These are phyloP conservation scores for Xanthoceras sorbifolium DNA, from an alignment of 345 rosid genomes.

Conservation along the genomic window DNA sequence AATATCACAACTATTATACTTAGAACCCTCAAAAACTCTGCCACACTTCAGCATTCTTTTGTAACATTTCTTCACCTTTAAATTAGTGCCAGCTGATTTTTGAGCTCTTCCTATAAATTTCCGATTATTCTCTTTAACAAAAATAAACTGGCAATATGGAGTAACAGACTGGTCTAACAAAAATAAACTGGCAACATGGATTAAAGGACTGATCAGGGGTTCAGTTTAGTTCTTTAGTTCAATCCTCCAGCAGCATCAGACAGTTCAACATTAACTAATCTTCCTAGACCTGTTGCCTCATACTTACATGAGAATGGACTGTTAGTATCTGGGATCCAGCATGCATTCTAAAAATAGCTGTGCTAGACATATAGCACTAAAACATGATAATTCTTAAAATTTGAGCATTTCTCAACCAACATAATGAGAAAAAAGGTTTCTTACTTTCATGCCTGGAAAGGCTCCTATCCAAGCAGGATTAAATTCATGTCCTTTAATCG, in stretches of 20 bases:
- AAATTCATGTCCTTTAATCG: slow-evolving; percentile 29
- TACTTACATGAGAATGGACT: not conserved
- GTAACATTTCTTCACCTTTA: not conserved
- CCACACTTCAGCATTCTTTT: not conserved
- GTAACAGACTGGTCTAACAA: no score
- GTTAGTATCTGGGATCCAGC: not conserved
- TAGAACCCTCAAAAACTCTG: not conserved
- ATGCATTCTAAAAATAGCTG: not conserved
- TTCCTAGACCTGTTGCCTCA: not conserved
- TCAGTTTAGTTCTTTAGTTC: not conserved
- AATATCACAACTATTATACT: not conserved
- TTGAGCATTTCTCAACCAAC: not conserved
- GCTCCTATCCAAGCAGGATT: slow-evolving; percentile 43
- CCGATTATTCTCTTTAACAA: not conserved
- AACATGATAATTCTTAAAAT: not conserved
- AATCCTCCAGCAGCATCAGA: not conserved
- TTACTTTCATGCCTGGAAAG: slow-evolving; percentile 33
- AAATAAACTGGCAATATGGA: not conserved
- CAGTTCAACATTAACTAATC: not conserved
- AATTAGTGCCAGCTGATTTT: not conserved
- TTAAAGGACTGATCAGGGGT: not conserved
- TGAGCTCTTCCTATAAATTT: not conserved
- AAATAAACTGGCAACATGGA: no score
- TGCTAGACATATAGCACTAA: not conserved
- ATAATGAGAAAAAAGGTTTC: slow-evolving; percentile 10